Evolutionary conservation across 2,329 filamentous ascomycete genomes (phyloP).

Genomic region (Lecanicillium sp.): DNA sequence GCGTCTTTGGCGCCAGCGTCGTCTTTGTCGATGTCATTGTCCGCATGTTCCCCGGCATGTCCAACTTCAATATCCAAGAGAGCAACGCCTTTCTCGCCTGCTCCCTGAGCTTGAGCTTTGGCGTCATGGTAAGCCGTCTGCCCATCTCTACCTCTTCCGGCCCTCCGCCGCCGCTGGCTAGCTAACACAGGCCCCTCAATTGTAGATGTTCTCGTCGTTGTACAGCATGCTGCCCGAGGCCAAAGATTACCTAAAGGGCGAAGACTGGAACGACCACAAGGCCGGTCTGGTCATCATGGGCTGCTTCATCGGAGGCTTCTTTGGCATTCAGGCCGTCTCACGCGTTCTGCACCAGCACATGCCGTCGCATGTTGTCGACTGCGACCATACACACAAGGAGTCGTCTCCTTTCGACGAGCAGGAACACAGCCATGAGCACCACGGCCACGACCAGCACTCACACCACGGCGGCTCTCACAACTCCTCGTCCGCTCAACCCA

Average conservation of each 20-base stretch:
- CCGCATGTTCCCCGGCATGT: conserved; percentile 64
- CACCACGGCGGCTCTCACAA: neutral
- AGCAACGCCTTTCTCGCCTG: conserved; percentile 83
- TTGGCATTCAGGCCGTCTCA: conserved; percentile 70
- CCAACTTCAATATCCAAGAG: conserved; percentile 79
- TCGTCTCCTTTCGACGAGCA: conserved; percentile 28
- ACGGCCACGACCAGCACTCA: neutral
- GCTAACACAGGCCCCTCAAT: neutral
- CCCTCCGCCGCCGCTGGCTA: neutral
- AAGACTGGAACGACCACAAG: conserved; percentile 57
- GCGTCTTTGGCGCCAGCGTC: conserved; percentile 70
- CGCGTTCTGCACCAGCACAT: conserved; percentile 66
- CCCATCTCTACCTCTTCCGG: neutral
- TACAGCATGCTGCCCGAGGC: conserved; percentile 91
- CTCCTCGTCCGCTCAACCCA: neutral
- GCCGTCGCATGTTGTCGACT: conserved; percentile 75
- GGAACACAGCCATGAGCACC: conserved; percentile 3
- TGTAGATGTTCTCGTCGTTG: conserved; percentile 80
- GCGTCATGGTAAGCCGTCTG: conserved; percentile 81
- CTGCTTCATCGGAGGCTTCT: conserved; percentile 65
- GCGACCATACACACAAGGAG: conserved; percentile 66
- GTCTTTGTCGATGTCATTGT: conserved; percentile 82
- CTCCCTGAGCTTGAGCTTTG: conserved; percentile 87
- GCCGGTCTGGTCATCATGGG: conserved; percentile 65
- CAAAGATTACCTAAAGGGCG: conserved; percentile 66